Percentiles rank a stretch among this genome's conserved stretches.
These are phyloP conservation scores for Hyaloscypha bicolor DNA, from an alignment of 495 filamentous ascomycete genomes.

Conservation along the genomic window DNA sequence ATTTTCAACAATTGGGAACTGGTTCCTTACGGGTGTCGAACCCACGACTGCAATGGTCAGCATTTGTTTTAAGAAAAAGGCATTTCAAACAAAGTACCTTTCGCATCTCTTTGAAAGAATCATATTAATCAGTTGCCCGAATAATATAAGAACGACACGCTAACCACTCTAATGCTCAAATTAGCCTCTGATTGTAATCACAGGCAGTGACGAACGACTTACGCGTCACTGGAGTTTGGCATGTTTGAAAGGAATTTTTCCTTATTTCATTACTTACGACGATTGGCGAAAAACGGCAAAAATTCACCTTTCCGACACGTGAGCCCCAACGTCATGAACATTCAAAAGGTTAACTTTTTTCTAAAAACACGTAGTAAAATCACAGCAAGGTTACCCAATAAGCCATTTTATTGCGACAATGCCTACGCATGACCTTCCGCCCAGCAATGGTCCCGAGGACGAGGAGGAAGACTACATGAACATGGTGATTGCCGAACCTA, in stretches of 20 bases:
- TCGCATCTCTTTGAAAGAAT: slow-evolving; percentile 32
- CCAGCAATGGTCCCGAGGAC: slow-evolving; percentile 16
- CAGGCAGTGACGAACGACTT: slow-evolving; percentile 34
- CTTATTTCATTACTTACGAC: slow-evolving; percentile 29
- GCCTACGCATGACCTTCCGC: slow-evolving; percentile 22
- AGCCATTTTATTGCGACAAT: slow-evolving; percentile 11
- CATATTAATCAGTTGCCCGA: slow-evolving; percentile 35
- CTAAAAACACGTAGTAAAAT: neutral
- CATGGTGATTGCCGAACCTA: slow-evolving; percentile 56
- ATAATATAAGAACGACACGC: slow-evolving; percentile 40
- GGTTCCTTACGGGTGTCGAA: neutral
- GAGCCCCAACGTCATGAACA: neutral
- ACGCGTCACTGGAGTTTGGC: slow-evolving; percentile 39
- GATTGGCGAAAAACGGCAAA: neutral
- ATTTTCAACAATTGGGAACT: neutral
- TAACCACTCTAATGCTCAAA: slow-evolving; percentile 33
- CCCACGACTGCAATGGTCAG: slow-evolving; percentile 14
- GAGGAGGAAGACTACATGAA: slow-evolving; percentile 64
- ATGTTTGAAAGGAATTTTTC: slow-evolving; percentile 29
- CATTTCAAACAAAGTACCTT: slow-evolving; percentile 1
- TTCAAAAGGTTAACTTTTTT: neutral
- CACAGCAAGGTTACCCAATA: neutral
- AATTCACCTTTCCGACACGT: neutral
- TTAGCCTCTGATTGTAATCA: slow-evolving; percentile 31
- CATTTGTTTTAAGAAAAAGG: neutral